Conservation (phyloP, 2,329 filamentous ascomycete species). For the Penicillium rolfsii region DNA sequence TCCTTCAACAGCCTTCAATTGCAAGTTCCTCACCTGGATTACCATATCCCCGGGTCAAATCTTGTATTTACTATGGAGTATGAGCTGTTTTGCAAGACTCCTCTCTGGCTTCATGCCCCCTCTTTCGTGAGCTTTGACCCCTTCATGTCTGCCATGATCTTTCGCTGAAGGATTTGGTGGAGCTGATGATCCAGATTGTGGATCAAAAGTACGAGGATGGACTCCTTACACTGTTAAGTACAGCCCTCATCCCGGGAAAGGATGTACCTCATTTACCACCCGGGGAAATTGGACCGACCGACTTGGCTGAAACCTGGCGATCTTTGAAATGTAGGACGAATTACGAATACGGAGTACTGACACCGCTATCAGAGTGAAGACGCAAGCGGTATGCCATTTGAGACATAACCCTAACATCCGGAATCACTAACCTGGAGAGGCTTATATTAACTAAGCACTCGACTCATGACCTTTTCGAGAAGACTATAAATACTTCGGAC, state of each 20-base stretch:
- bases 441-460: too few species aligned
- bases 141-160: neutral
- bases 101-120: neutral
- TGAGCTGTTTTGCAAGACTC: neutral
- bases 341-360: neutral
- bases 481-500: too few species aligned
- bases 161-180: neutral
- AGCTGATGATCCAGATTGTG: neutral
- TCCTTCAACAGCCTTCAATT: neutral
- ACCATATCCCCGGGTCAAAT: neutral
- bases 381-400: neutral
- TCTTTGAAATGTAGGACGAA: neutral
- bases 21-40: neutral
- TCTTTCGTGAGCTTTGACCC: neutral
- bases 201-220: neutral
- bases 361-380: neutral
- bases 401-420: neutral
- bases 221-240: neutral
- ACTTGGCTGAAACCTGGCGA: neutral
- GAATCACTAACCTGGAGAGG: neutral
- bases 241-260: neutral
- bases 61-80: neutral
- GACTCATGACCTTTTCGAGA: too few species aligned
- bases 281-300: neutral
- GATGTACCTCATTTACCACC: neutral